Evolutionary conservation across 148 eudicot species (phyloP), one percentile per base, ranked within the genome.

Genomic region (Rheum nobile): DNA sequence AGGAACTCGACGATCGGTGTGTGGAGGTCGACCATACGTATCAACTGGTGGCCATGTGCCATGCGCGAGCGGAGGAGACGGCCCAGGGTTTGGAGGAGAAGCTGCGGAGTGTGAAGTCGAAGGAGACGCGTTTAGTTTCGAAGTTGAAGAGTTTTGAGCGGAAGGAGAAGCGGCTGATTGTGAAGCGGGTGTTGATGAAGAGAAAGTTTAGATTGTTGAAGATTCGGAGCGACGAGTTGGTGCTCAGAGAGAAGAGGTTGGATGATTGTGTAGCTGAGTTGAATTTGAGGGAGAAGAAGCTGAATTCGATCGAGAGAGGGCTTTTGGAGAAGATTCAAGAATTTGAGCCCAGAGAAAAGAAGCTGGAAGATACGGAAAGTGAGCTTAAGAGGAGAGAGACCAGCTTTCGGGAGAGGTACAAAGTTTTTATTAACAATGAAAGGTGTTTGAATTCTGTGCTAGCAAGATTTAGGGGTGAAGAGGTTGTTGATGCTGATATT

Each of bases 401-500:
- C 55, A 43, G 55, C 37, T 32, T 78, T 13, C 57, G 68, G 71
- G 80, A 28, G 46, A 72, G 55, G 39, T 71, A 38, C 50, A 71
- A 71, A 14, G 73, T 24, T 11, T 39, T 71, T 4, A 41, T 38
- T 39, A 26, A 39, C 19, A 71, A 71, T n/a, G 73, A 71, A 43
- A 41, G 50, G 50, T 71, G 73, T 71, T 14, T 71, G 34, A 43
- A 71, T 71, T 39, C 46, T 43, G 34, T 71, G 50, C 8, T 71
- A 21, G 73, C 50, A 21, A 39, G 52, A 24, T 71, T 68, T 8
- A 82, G 50, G 14, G 57, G 43, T 31, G 46, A 46, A 70, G 28
- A 39, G 31, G 78, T 38, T 59, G 77, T 67, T 63, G 81, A 80
- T 77, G 85, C 83, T 10, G 83, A 80, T 80, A 61, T 83, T 59